These are phyloP conservation scores for Gracilaria gracilis DNA, from an alignment of 23 red algal species.

Conservation along the genomic window DNA sequence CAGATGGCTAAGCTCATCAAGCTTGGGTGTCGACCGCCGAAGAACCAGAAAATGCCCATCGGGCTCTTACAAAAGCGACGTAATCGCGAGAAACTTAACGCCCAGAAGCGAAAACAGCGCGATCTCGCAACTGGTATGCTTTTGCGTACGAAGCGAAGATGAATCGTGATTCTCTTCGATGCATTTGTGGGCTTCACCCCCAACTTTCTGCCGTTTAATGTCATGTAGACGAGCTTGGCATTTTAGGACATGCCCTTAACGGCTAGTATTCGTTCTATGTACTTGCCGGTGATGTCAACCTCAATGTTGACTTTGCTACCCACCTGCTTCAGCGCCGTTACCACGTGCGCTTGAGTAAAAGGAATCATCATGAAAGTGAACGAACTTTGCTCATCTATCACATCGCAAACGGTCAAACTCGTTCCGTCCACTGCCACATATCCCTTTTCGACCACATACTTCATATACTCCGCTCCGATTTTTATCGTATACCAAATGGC, in stretches of 20 bases:
- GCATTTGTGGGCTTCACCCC: not conserved
- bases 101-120: constrained; percentile 42
- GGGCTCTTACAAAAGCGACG: constrained; percentile 48
- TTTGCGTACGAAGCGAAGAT: constrained; percentile 42
- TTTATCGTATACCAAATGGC: constrained; percentile 82
- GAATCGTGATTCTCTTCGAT: not conserved
- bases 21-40: constrained; percentile 49
- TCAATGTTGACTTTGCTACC: constrained; percentile 94
- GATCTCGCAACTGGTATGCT: constrained; percentile 76
- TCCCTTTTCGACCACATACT: constrained; percentile 93
- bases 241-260: constrained; percentile 24
- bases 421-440: constrained; percentile 95
- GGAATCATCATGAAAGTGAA: constrained; percentile 98
- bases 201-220: not conserved
- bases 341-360: constrained; percentile 91
- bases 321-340: constrained; percentile 61
- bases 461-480: constrained; percentile 56
- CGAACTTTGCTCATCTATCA: constrained; percentile 58
- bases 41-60: constrained; percentile 62
- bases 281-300: constrained; percentile 98
- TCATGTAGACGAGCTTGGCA: not conserved
- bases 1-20: constrained; percentile 11
- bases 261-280: constrained; percentile 85
- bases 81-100: constrained; percentile 45
- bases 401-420: constrained; percentile 91